Base-by-base conservation (phyloP, 768 basidiomycete genomes). In the Dentipellis fragilis region DNA sequence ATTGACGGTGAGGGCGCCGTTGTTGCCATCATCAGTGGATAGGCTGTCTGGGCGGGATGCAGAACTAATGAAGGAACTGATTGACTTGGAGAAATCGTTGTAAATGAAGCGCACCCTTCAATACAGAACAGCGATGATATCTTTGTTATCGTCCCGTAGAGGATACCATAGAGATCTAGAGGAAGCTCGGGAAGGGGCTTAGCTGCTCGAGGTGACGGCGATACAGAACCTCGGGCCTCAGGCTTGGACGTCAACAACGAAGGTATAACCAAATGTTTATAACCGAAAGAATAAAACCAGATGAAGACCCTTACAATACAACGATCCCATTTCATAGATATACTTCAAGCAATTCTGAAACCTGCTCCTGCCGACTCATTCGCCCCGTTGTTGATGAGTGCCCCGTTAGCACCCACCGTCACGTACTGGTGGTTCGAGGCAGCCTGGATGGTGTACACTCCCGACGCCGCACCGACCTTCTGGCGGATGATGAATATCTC, bases 371-470 rank as follows among this genome's bases (percentile, higher is more conserved):
- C 54, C 21, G 60, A 52, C 51, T 68, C 61, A 12, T 34, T 63
- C 10, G 62, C 58, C 9, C 59, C 66, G 48, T 60, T 68, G 53
- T 70, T 70, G n/a, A 68, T 54, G 62, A 70, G 57, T 11, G 55
- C 58, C 21, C 68, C 67, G 37, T 59, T 56, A 9, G 54, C 38
- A 48, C 65, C 65, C 12, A 71, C 49, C 9, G 63, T 62, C 23
- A 69, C 51, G 49, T 68, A 70, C 29, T 62, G 36, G 42, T 62
- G 62, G 58, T 71, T 71, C n/a, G 67, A 67, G 21, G 54, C 66
- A 10, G 70, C 69, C 10, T 61, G 63, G 36, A 71, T 64, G 16
- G 68, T 65, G 55, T 71, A 71, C 42, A 65, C 61, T 0, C 67
- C 69, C 37, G 46, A 54, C 48, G 63, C 62, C 36, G 63, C 57